phyloP scores from a whole-genome alignment of 371 early-diverging fungal genomes.

The Conidiobolus incongruus region DNA sequence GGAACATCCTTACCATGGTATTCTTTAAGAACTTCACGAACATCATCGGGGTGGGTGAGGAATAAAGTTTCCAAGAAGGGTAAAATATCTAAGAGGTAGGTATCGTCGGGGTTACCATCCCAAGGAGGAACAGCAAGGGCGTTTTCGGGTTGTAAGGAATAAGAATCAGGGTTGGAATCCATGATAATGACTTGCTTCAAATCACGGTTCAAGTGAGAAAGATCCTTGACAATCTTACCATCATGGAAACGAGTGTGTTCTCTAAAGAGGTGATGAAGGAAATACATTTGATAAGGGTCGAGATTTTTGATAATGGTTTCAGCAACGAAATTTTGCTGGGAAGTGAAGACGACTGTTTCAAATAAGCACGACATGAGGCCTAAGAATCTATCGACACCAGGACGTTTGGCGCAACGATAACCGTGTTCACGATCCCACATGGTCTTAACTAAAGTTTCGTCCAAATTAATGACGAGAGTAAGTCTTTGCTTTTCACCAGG shows the following conservation, averaged over 20 bases:
- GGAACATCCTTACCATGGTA: slow-evolving; percentile 46
- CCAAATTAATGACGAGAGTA: slow-evolving; percentile 82
- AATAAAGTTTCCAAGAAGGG: slow-evolving; percentile 75
- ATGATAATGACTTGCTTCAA: slow-evolving; percentile 74
- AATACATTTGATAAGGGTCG: slow-evolving; percentile 63
- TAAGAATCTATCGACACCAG: slow-evolving; percentile 85
- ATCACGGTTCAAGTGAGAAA: slow-evolving; percentile 82
- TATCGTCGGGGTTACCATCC: slow-evolving; percentile 64
- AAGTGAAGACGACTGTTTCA: slow-evolving; percentile 89
- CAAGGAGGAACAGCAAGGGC: slow-evolving; percentile 62
- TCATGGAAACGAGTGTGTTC: slow-evolving; percentile 69
- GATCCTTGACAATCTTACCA: slow-evolving; percentile 77
- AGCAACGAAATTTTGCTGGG: slow-evolving; percentile 46
- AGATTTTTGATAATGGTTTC: slow-evolving; percentile 62
- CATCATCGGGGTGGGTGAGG: slow-evolving; percentile 48
- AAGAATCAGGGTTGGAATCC: slow-evolving; percentile 64
- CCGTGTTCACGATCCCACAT: slow-evolving; percentile 81
- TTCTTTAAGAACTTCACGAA: slow-evolving; percentile 36
- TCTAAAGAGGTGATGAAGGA: slow-evolving; percentile 67
- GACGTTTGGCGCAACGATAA: slow-evolving; percentile 88
- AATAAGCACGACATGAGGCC: slow-evolving; percentile 70
- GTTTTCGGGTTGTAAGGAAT: slow-evolving; percentile 78
- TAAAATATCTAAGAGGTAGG: slow-evolving; percentile 55
- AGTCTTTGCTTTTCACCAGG: slow-evolving; percentile 57
- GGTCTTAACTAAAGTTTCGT: slow-evolving; percentile 72